These are phyloP conservation scores for Leptomonas seymouri DNA, from an alignment of 208 protist species.

Conservation along the genomic window DNA sequence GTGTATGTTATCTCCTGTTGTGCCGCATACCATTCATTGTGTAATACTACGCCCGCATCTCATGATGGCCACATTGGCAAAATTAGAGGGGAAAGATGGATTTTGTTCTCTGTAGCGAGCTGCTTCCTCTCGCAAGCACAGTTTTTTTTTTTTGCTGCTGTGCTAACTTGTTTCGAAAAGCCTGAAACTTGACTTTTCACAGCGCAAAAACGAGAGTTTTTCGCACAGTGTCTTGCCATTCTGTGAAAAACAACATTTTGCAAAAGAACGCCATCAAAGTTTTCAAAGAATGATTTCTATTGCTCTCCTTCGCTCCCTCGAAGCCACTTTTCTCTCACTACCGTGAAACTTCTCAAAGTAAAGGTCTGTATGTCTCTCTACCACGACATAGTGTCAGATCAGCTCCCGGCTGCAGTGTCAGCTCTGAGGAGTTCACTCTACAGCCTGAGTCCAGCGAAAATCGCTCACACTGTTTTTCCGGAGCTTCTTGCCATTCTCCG, in stretches of 20 bases:
- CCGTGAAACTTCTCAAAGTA: neutral
- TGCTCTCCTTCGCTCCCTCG: neutral
- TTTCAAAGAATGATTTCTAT: neutral
- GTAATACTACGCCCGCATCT: neutral
- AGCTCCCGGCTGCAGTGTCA: slow-evolving; percentile 32
- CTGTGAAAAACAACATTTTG: too few relatives aligned
- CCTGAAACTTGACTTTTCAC: neutral
- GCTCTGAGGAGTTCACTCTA: slow-evolving; percentile 18
- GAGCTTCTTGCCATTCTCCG: slow-evolving; percentile 28
- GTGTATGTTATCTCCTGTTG: neutral
- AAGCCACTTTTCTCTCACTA: neutral
- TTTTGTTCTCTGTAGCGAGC: too few relatives aligned
- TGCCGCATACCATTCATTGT: neutral
- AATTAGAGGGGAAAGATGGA: too few relatives aligned
- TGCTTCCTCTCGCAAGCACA: neutral
- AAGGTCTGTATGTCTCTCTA: slow-evolving; percentile 28
- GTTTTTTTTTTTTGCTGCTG: neutral
- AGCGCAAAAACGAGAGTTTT: too few relatives aligned
- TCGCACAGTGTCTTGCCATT: too few relatives aligned
- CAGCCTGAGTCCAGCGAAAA: slow-evolving; percentile 18
- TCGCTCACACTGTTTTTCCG: slow-evolving; percentile 21
- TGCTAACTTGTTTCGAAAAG: neutral
- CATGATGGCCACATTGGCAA: too few relatives aligned
- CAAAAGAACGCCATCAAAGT: too few relatives aligned
- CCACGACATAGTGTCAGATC: slow-evolving; percentile 38